phyloP scores from a whole-genome alignment of 768 basidiomycete genomes.

The Hypsizygus marmoreus region DNA sequence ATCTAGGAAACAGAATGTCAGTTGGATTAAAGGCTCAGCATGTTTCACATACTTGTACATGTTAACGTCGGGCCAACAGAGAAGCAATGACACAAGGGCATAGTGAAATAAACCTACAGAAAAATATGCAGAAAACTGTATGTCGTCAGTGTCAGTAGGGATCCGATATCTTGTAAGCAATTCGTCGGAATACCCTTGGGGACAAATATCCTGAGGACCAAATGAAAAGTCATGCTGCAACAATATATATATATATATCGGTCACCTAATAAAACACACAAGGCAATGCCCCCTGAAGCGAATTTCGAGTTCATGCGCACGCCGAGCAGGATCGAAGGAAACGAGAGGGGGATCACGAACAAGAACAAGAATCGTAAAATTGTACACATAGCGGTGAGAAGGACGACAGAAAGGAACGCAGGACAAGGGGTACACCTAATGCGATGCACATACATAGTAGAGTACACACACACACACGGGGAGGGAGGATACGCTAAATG shows the following conservation, averaged over 20 bases:
- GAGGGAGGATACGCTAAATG: conserved; percentile 13
- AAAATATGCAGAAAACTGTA: too few relatives aligned
- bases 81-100: too few relatives aligned
- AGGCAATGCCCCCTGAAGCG: conserved; percentile 6
- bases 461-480: conserved; percentile 13
- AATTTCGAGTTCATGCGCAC: not conserved
- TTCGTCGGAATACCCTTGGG: too few relatives aligned
- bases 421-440: conserved; percentile 14
- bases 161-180: too few relatives aligned
- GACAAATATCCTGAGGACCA: too few relatives aligned
- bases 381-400: conserved; percentile 9
- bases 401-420: conserved; percentile 3
- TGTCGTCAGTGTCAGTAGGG: too few relatives aligned
- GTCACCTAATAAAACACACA: conserved; percentile 13
- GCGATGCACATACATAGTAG: conserved; percentile 13
- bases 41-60: too few relatives aligned
- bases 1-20: too few relatives aligned
- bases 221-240: conserved; percentile 7
- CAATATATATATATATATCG: conserved; percentile 11
- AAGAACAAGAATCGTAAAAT: conserved; percentile 12
- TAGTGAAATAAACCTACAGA: too few relatives aligned
- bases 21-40: too few relatives aligned
- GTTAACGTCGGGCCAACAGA: too few relatives aligned
- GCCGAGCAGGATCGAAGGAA: not conserved
- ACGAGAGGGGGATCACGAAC: conserved; percentile 7